These are phyloP conservation scores for Camellia granthamiana DNA, from an alignment of 148 eudicot species.

Conservation along the genomic window DNA sequence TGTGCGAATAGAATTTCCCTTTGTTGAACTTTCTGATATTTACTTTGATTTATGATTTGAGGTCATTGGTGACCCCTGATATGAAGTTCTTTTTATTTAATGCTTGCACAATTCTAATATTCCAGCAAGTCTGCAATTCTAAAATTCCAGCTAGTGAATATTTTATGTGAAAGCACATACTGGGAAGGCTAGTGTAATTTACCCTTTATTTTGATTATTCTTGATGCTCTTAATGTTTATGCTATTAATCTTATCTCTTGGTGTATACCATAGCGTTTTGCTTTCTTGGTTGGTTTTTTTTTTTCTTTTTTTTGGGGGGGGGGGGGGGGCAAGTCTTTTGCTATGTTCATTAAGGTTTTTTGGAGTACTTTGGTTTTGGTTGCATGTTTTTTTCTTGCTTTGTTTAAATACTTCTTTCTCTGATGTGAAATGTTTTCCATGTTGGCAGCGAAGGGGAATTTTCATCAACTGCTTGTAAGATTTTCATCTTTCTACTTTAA, in stretches of 20 bases:
- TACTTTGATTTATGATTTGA: too few relatives aligned
- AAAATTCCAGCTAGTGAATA: too few relatives aligned
- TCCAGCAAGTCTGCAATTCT: too few relatives aligned
- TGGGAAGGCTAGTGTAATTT: neutral
- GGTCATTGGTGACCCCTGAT: too few relatives aligned
- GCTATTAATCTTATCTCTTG: neutral
- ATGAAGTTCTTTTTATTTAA: too few relatives aligned
- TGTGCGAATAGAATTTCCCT: too few relatives aligned
- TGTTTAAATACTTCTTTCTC: neutral
- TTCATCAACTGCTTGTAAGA: conserved; percentile 71
- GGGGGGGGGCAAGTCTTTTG: too few relatives aligned
- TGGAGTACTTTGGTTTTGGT: neutral
- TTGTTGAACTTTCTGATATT: too few relatives aligned
- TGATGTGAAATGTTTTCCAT: conserved; percentile 20
- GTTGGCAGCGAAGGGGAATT: conserved; percentile 74
- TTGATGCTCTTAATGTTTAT: neutral
- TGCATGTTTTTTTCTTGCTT: neutral
- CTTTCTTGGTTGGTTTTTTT: neutral
- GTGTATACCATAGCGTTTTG: neutral
- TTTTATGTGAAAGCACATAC: too few relatives aligned
- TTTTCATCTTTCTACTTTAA: conserved; percentile 7
- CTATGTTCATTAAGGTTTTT: neutral
- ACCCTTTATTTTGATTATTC: neutral
- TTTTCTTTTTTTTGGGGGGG: too few relatives aligned
- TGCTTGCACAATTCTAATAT: too few relatives aligned